Base-by-base conservation (phyloP, 208 protist genomes). In the Acanthamoeba lenticulata region DNA sequence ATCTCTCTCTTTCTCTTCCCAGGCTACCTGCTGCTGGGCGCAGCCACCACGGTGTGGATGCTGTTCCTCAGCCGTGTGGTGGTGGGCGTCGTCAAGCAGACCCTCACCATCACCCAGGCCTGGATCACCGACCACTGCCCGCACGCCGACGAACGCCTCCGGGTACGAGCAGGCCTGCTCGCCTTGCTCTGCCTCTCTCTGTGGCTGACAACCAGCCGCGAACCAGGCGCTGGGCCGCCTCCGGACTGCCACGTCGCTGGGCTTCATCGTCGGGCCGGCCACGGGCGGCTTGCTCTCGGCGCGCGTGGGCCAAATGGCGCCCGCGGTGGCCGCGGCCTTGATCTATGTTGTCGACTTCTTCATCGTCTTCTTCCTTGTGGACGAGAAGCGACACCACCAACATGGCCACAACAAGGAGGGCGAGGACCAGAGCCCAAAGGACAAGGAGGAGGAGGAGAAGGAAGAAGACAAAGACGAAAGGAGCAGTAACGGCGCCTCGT, bases 21-120 rank as follows among this genome's bases (percentile, higher is more conserved):
- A 83, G 72, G 72, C 21, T 83, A 83, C 13, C 72, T 83, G 72
- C 72, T 83, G 42, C n/a, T 83, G 72, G 72, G 72, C 29, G 72
- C 72, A 27, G 42, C 72, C 21, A 83, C 72, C 1, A 52, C 72
- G 1, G 72, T 83, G 40, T 83, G 72, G 72, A 83, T 83, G 72
- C 42, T 83, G 17, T 83, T 83, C 72, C 34, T 83, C 17, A 83
- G 72, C 42, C 72, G 72, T 13, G 72, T 83, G 3, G 72, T 83
- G 21, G 72, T 83, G 13, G 72, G 72, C 40, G 72, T 83, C 21
- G 72, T 83, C 27, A 83, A 83, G 42, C 72, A 83, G 42, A 83
- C 72, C 0, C 42, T 83, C 72, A 83, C 72, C 40, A 83, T 83
- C 40, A n/a, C 72, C 40, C 72, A 83, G 72, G 72, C 72, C 40